Conservation (phyloP, 1,284 basidiomycete species). For the Grifola frondosa region DNA sequence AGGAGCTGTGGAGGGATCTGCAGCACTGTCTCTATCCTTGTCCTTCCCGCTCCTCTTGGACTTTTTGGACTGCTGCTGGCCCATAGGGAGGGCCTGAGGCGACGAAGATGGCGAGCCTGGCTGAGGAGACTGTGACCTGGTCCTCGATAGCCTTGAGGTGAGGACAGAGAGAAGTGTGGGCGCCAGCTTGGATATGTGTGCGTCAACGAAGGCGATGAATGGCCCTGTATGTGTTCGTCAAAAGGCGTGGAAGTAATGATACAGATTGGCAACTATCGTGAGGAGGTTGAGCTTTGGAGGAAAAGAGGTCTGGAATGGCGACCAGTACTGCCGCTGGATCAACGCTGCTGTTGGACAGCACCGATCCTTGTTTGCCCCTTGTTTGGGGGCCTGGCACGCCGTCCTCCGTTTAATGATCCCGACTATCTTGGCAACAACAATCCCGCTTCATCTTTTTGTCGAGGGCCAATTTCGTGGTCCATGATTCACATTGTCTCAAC, state of each 20-base stretch:
- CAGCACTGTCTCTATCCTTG: slow-evolving; percentile 54
- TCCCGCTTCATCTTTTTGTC: background rate
- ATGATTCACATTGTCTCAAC: background rate
- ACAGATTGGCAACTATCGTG: slow-evolving; percentile 11
- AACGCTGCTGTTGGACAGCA: slow-evolving; percentile 12
- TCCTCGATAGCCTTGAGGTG: slow-evolving; percentile 66
- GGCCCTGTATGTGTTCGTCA: slow-evolving; percentile 18
- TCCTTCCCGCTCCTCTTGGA: slow-evolving; percentile 67
- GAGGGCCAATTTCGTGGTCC: background rate
- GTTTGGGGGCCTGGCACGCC: slow-evolving; percentile 13
- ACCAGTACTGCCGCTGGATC: slow-evolving; percentile 14
- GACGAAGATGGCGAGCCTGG: slow-evolving; percentile 38
- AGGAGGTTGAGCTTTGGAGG: slow-evolving; percentile 9
- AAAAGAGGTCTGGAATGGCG: slow-evolving; percentile 8
- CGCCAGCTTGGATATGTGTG: slow-evolving; percentile 60
- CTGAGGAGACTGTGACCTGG: slow-evolving; percentile 68
- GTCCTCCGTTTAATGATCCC: slow-evolving; percentile 1
- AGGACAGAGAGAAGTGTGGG: slow-evolving; percentile 76
- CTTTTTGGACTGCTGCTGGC: slow-evolving; percentile 80
- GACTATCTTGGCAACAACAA: background rate
- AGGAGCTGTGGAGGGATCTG: slow-evolving; percentile 29
- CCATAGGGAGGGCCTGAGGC: slow-evolving; percentile 53
- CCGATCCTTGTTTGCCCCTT: slow-evolving; percentile 23
- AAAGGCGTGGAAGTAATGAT: slow-evolving; percentile 20
- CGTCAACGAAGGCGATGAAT: slow-evolving; percentile 12